phyloP scores from a whole-genome alignment of 2,329 filamentous ascomycete genomes.

The Moelleriella libera region DNA sequence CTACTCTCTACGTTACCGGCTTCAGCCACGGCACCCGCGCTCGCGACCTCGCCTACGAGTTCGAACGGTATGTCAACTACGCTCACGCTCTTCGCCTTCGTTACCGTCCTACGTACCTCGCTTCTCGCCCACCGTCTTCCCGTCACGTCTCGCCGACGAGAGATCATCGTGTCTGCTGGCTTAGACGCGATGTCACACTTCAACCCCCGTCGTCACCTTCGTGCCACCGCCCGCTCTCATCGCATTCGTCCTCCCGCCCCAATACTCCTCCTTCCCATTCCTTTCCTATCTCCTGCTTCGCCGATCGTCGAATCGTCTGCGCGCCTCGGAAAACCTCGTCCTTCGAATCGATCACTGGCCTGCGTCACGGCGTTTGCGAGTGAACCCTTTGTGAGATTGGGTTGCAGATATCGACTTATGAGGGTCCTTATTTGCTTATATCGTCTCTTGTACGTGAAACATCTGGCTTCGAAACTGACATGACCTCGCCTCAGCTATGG shows the following conservation, averaged over 20 bases:
- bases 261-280: constrained; percentile 3
- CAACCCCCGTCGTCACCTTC: constrained; percentile 9
- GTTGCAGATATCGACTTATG: background rate
- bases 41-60: constrained; percentile 98
- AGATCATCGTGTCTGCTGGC: constrained; percentile 9
- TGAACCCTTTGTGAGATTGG: constrained; percentile 4
- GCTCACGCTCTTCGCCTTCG: constrained; percentile 24
- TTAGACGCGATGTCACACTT: constrained; percentile 7
- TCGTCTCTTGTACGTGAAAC: constrained; percentile 1
- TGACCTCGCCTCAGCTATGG: constrained; percentile 58
- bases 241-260: constrained; percentile 3
- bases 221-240: constrained; percentile 8
- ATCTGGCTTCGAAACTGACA: constrained; percentile 11
- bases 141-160: constrained; percentile 18
- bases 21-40: constrained; percentile 98
- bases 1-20: constrained; percentile 95
- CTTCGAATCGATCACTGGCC: constrained; percentile 11
- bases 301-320: constrained; percentile 13
- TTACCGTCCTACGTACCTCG: constrained; percentile 21
- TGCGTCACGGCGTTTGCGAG: constrained; percentile 10
- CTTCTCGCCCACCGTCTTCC: constrained; percentile 27
- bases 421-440: background rate
- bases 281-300: constrained; percentile 7
- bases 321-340: constrained; percentile 12
- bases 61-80: constrained; percentile 93